Base-by-base conservation (phyloP, 805 yeast species). In the Torulaspora indica region DNA sequence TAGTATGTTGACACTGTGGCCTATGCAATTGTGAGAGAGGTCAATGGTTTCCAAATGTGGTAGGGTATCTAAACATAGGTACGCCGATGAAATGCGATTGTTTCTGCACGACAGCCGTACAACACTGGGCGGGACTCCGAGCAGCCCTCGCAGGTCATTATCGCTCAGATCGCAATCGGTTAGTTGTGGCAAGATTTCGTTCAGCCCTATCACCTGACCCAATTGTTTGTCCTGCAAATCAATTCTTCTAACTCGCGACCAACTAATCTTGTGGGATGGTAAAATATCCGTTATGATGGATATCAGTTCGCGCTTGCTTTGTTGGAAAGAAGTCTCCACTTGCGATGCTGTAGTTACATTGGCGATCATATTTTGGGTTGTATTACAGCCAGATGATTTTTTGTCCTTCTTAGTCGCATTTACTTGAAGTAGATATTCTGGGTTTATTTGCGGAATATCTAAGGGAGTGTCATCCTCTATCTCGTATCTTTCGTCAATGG, bases 371-470 rank as follows among this genome's bases (percentile, higher is more conserved):
- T 40, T 40, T 20, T 40, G 43, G 14, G 43, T 34, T 8, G 38
- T 40, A 25, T 27, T 31, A 8, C 31, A 8, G n/a, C 28, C 31
- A 17, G 13, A 5, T 3, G 38, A 13, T 20, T 34, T 40, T 18
- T 20, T 13, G 8, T n/a, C 30, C 3, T 41, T 35, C 18, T 29
- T 35, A 13, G 12, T 13, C 23, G 27, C 27, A 13, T 34, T 34
- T 14, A 36, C 31, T 18, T 33, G 48, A 43, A 49, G 22, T 10
- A 46, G 24, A 18, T 41, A 51, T 20, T 44, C 42, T 14, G 48
- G 52, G 42, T 55, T 55, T 24, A 58, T 42, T 24, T 49, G 52
- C 15, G 64, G 64, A n/a, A 57, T 49, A 27, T 58, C 58, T 15
- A 58, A 32, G 6, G 63, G 57, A 9, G 63, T 60, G 25, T 55